Evolutionary conservation across 441 rosid genomes (phyloP), one percentile per base, ranked within the genome.

Genomic region (Melastoma candidum): DNA sequence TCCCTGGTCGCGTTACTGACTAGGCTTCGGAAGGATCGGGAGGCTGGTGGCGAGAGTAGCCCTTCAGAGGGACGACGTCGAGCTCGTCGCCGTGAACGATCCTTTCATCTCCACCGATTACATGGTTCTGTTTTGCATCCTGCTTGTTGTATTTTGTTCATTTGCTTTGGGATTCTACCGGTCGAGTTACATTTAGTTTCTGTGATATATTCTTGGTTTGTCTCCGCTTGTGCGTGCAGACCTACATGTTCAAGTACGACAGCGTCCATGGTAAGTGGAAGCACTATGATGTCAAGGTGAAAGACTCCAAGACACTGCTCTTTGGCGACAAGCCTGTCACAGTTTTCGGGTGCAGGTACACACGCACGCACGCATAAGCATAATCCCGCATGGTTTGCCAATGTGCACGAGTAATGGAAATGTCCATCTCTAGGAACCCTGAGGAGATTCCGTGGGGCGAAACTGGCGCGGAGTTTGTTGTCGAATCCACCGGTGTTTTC

Each of bases 371-470:
- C 22, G 22, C 22, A 1, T 17, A 17, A 17, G 22, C 22, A 17
- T 14, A 22, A 25, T 14, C 2, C 17, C 41, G 26, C 11, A 46
- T 4, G n/a, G 25, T 44, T 26, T 6, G 36, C 36, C 5, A 29
- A 29, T 3, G 36, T 3, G 36, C 36, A 29, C 1, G 36, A 29
- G 7, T 29, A 6, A 29, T 17, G 22, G 1, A 48, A n/a, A 24
- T 17, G 11, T 25, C 3, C 22, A 39, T 58, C 24, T 9, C 32
- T 58, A 84, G 97, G 67, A 92, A 88, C 70, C 98, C 98, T 2
- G 98, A 88, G 74, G 98, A 92, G 49, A 88, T 88, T 64, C 98
- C 98, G 53, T 87, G 93, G 96, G 87, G 81, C 52, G 82, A 83
- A 73, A 51, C 82, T n/a, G 96, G 95, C 12, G 96, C 95, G 65